These are phyloP conservation scores for Sugiyamaella smithiae DNA, from an alignment of 805 yeast genomes.

Conservation along the genomic window DNA sequence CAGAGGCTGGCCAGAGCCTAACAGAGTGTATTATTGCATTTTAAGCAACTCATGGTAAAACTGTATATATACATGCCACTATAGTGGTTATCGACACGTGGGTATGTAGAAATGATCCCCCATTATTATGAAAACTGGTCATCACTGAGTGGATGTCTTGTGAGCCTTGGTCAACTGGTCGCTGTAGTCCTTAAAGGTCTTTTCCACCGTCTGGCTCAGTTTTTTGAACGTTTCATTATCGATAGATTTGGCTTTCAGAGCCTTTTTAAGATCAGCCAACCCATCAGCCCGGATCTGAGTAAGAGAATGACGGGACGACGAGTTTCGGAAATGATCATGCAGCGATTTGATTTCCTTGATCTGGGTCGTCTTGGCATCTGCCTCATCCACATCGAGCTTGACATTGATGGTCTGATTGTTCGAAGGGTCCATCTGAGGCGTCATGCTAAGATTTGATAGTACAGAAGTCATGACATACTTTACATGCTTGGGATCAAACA, in stretches of 20 bases:
- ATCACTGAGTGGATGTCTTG: constrained; percentile 35
- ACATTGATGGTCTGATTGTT: constrained; percentile 73
- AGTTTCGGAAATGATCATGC: constrained; percentile 60
- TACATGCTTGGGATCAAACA: constrained; percentile 75
- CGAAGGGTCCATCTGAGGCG: constrained; percentile 72
- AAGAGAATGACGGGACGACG: constrained; percentile 49
- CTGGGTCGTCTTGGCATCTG: constrained; percentile 45
- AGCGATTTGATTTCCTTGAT: constrained; percentile 35
- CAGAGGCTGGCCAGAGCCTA: constrained; percentile 15
- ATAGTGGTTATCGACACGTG: no score
- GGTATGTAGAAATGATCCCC: no score
- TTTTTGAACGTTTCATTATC: constrained; percentile 43
- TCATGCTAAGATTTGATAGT: constrained; percentile 66
- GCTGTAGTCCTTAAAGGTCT: constrained; percentile 60
- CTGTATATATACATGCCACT: constrained; percentile 8
- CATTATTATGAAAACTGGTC: no score
- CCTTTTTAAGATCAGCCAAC: constrained; percentile 52
- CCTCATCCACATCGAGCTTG: constrained; percentile 60
- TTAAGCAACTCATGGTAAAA: no score
- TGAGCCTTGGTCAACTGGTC: constrained; percentile 55
- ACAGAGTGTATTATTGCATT: not conserved
- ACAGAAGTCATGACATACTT: constrained; percentile 70
- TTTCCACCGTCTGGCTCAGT: constrained; percentile 61
- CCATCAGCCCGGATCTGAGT: constrained; percentile 57
- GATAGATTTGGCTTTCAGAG: constrained; percentile 51